Evolutionary conservation across 495 filamentous ascomycete genomes (phyloP).

Genomic region (Hypoxylon crocopeplum): DNA sequence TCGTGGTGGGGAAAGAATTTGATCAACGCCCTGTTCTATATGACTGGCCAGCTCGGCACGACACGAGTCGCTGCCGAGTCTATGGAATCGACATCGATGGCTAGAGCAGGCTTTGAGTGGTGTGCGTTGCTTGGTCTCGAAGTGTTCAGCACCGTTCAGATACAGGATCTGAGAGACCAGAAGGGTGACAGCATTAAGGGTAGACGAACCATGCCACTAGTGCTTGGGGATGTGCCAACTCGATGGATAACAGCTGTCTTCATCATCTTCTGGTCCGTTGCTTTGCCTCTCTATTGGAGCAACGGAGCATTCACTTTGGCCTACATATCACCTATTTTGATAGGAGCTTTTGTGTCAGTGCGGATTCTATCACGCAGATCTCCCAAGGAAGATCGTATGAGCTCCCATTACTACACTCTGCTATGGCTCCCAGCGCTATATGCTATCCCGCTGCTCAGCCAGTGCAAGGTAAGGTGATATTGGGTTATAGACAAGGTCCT

Average conservation of each 20-base stretch:
- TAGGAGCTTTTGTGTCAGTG: neutral
- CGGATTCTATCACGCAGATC: neutral
- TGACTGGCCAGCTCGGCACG: neutral
- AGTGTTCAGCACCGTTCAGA: slow-evolving; percentile 56
- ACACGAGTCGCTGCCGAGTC: neutral
- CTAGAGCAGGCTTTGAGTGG: slow-evolving; percentile 35
- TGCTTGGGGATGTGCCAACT: slow-evolving; percentile 49
- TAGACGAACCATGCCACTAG: slow-evolving; percentile 49
- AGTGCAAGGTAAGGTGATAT: neutral
- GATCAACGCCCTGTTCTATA: neutral
- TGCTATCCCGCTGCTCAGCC: neutral
- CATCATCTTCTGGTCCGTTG: slow-evolving; percentile 49
- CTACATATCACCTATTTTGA: neutral
- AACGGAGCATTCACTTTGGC: neutral
- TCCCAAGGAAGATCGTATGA: neutral
- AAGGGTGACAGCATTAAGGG: slow-evolving; percentile 52
- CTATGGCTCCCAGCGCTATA: neutral
- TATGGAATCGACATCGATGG: slow-evolving; percentile 16
- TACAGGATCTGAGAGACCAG: slow-evolving; percentile 59
- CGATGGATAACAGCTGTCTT: slow-evolving; percentile 48
- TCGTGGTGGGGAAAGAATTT: neutral
- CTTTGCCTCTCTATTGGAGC: slow-evolving; percentile 48
- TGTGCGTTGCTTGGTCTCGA: neutral
- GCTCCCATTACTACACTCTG: neutral
- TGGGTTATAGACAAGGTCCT: too few relatives aligned